phyloP scores from a whole-genome alignment of 1,284 basidiomycete species.

The Puccinia triticina region DNA sequence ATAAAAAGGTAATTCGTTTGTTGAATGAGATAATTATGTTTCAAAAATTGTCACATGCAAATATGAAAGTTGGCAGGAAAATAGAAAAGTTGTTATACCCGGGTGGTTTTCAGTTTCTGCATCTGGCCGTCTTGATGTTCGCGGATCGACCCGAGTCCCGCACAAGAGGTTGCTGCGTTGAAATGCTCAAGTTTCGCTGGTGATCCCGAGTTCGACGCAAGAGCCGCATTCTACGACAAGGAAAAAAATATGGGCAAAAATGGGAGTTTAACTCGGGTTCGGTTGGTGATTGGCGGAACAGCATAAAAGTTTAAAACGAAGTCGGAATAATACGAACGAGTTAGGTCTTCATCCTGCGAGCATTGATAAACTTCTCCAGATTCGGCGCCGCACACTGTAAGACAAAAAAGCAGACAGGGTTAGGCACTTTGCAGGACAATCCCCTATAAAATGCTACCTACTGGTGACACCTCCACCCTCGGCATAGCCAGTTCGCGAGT shows the following conservation, averaged over 20 bases:
- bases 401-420: not conserved
- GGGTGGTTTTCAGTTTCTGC: not conserved
- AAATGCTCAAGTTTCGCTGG: not conserved
- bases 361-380: constrained; percentile 39
- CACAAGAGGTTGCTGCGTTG: not conserved
- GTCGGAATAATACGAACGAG: not conserved
- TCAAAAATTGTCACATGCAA: not conserved
- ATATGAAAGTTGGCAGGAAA: not conserved
- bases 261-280: not conserved
- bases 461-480: constrained; percentile 43
- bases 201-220: not conserved
- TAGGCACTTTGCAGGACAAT: too few relatives aligned
- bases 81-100: not conserved
- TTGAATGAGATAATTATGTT: not conserved
- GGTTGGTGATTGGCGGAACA: not conserved
- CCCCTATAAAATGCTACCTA: not conserved
- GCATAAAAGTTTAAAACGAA: not conserved
- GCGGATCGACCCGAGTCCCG: not conserved
- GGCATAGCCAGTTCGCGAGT: constrained; percentile 36
- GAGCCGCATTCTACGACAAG: constrained; percentile 14
- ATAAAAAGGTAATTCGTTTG: not conserved
- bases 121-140: not conserved
- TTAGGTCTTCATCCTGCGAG: constrained; percentile 24
- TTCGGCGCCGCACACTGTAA: constrained; percentile 20
- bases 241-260: not conserved